Conservation (phyloP, 768 basidiomycete species). For the Lactarius sp. region DNA sequence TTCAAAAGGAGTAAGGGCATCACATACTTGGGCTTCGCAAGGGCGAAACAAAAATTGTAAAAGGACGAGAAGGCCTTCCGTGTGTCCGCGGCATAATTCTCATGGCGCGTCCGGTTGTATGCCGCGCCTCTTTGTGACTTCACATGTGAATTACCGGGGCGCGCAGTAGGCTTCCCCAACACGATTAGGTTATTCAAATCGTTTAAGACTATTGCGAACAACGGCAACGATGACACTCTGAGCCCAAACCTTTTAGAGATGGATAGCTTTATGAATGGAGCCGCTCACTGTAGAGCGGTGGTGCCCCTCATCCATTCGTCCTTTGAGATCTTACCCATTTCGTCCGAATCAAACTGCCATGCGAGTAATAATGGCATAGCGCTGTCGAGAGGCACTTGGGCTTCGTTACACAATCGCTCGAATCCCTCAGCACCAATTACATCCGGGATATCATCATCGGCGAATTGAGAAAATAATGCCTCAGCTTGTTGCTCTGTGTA, state of each 20-base stretch:
- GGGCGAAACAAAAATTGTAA: conserved; percentile 64
- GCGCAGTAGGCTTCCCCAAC: conserved; percentile 37
- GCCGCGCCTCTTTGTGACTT: conserved; percentile 42
- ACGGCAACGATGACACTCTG: conserved; percentile 48
- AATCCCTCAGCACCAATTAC: conserved; percentile 72
- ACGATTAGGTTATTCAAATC: conserved; percentile 67
- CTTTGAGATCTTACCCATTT: conserved; percentile 67
- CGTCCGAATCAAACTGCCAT: conserved; percentile 66
- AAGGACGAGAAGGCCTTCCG: conserved; percentile 55
- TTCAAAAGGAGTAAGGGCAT: not conserved
- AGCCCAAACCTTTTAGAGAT: conserved; percentile 6
- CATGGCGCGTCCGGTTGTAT: conserved; percentile 54
- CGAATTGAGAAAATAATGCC: conserved; percentile 55
- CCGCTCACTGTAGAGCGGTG: conserved; percentile 40
- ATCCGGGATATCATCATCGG: conserved; percentile 45
- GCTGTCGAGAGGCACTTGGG: conserved; percentile 69
- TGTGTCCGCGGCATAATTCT: conserved; percentile 44
- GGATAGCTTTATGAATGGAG: conserved; percentile 9
- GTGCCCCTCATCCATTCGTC: conserved; percentile 68
- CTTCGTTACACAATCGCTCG: conserved; percentile 63
- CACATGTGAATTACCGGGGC: conserved; percentile 20
- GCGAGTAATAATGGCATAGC: conserved; percentile 65
- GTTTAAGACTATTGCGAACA: conserved; percentile 45
- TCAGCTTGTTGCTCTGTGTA: conserved; percentile 50
- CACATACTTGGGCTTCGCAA: conserved; percentile 69